Conservation (phyloP, 1,284 basidiomycete species). For the Leccinum fuscescens region DNA sequence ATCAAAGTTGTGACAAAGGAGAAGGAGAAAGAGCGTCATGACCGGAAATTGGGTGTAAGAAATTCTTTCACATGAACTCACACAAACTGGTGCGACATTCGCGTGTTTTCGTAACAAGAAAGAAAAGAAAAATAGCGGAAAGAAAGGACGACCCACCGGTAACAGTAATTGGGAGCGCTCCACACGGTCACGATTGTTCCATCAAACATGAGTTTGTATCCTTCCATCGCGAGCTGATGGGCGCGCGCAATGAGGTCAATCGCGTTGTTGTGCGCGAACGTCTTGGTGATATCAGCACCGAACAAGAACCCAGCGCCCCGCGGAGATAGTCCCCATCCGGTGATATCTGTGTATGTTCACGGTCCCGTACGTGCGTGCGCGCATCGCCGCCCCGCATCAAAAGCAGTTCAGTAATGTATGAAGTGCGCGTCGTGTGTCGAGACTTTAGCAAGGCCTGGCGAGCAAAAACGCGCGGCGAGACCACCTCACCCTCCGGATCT, state of each 20-base stretch:
- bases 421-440: not conserved
- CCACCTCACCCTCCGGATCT: conserved; percentile 83
- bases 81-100: conserved; percentile 11
- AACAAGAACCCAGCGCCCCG: conserved; percentile 96
- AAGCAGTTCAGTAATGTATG: not conserved
- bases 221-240: conserved; percentile 98
- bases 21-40: conserved; percentile 7
- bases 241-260: conserved; percentile 96
- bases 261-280: conserved; percentile 88
- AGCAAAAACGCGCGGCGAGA: conserved; percentile 8
- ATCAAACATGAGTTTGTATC: conserved; percentile 98
- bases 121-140: not conserved
- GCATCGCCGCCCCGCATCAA: not conserved
- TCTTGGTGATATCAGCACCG: conserved; percentile 88
- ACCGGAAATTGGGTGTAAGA: conserved; percentile 20
- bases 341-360: conserved; percentile 54
- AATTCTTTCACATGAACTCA: not conserved
- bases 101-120: conserved; percentile 9
- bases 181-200: conserved; percentile 95
- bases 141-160: conserved; percentile 55
- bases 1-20: not conserved
- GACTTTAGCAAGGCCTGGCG: not conserved
- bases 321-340: conserved; percentile 95
- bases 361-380: not conserved
- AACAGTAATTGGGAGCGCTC: conserved; percentile 99